Base-by-base conservation (phyloP, 371 early-diverging fungal species). In the Amoeboaphelidium protococcarum region DNA sequence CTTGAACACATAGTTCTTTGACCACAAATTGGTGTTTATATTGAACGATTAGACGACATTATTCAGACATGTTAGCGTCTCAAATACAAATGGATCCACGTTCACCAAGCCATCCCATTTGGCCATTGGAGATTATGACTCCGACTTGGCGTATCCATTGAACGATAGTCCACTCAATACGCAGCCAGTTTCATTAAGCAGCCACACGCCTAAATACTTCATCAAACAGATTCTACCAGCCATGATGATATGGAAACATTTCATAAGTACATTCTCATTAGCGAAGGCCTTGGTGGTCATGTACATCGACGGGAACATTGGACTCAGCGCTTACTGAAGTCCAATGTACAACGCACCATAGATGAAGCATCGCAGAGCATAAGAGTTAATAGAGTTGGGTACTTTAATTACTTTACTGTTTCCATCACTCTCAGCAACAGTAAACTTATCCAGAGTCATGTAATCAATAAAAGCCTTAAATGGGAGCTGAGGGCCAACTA, bases 401-500 rank as follows among this genome's bases (percentile, higher is more conserved):
- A n/a, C n/a, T n/a, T n/a, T n/a, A n/a, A n/a, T n/a, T n/a, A n/a
- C n/a, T n/a, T n/a, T n/a, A n/a, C n/a, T n/a, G n/a, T n/a, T n/a
- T n/a, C n/a, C n/a, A n/a, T n/a, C n/a, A n/a, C n/a, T n/a, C n/a
- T n/a, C n/a, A n/a, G n/a, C 16, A 52, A 45, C 25, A 13, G 13
- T 22, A 26, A 59, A 64, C 19, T 55, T 50, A 42, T 59, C 58
- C 26, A 59, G 52, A 2, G 60, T 50, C 31, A 74, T 52, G 60
- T 67, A 73, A 44, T 63, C 65, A 24, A 56, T 54, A 54, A 74
- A 79, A 16, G 71, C 59, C 13, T 65, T 64, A 54, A 70, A 79
- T 25, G 76, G 72, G 50, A 85, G 77, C 1, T 82, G 67, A 0
- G 94, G 91, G 1, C 91, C 94, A 0, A 77, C 76, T 13, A 82